Percentiles rank a stretch among this genome's conserved stretches.
Conservation (phyloP, 2,329 filamentous ascomycete species). For the Colletotrichum karsti region DNA sequence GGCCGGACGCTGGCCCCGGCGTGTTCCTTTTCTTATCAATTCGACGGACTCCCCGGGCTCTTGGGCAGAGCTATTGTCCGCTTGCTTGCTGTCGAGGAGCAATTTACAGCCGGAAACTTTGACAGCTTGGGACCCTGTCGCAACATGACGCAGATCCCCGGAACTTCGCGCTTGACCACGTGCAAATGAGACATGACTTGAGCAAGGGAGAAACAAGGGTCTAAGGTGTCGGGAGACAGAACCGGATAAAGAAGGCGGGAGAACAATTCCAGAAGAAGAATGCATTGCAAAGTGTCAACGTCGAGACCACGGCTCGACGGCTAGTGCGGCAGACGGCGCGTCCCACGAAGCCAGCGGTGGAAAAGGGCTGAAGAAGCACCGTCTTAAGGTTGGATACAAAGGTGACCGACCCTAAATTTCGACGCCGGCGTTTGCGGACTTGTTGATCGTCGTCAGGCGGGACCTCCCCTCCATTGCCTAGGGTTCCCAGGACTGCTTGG, state of each 20-base stretch:
- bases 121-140: conserved; percentile 22
- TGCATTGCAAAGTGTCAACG: not conserved
- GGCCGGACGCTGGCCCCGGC: not conserved
- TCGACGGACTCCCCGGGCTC: conserved; percentile 1
- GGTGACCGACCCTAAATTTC: not conserved
- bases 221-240: conserved; percentile 10
- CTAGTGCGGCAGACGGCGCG: not conserved
- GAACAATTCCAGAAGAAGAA: conserved; percentile 25
- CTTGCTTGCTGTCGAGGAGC: not conserved
- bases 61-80: not conserved
- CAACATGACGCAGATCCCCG: conserved; percentile 10
- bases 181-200: not conserved
- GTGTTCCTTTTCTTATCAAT: not conserved
- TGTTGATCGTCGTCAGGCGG: conserved; percentile 8
- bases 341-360: not conserved
- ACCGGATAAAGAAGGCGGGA: not conserved
- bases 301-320: not conserved
- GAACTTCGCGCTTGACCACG: not conserved
- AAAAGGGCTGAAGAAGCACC: conserved; percentile 1
- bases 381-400: not conserved
- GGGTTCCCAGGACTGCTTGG: not conserved
- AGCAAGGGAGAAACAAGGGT: not conserved
- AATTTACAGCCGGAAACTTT: not conserved
- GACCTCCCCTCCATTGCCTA: not conserved
- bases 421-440: conserved; percentile 21